Evolutionary conservation across 257 asterid genomes (phyloP).

Genomic region (Ligustrum vulgare): DNA sequence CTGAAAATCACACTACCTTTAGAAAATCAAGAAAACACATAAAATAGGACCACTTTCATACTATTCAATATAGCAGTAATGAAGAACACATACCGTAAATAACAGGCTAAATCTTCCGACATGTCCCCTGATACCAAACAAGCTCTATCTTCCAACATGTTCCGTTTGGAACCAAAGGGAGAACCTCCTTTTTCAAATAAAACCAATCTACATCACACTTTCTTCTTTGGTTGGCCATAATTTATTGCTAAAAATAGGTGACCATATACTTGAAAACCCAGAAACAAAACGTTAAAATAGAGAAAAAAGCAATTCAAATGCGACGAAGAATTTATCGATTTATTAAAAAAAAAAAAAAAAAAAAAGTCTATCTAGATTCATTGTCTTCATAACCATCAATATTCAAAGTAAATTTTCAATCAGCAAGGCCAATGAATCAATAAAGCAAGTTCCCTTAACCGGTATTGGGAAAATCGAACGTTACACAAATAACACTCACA

Average conservation of each 20-base stretch:
- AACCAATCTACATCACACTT: slow-evolving; percentile 24
- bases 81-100: too few species aligned
- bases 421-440: not conserved
- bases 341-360: slow-evolving; percentile 2
- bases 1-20: too few species aligned
- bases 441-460: not conserved
- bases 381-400: not conserved
- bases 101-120: too few species aligned
- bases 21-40: too few species aligned
- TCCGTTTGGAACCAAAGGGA: slow-evolving; percentile 36
- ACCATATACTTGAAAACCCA: slow-evolving; percentile 10
- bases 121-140: slow-evolving; percentile 71
- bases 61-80: too few species aligned
- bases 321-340: not conserved
- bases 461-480: not conserved
- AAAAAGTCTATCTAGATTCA: not conserved
- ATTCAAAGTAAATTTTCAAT: slow-evolving; percentile 13
- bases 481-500: slow-evolving; percentile 10
- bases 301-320: slow-evolving; percentile 7
- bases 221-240: slow-evolving; percentile 25
- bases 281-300: slow-evolving; percentile 1
- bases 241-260: slow-evolving; percentile 34
- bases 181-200: slow-evolving; percentile 22
- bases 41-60: too few species aligned
- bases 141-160: slow-evolving; percentile 78